Percentiles rank a stretch among this genome's conserved stretches.
Conservation (phyloP, 768 basidiomycete genomes). For the Hygrocybe punicea region DNA sequence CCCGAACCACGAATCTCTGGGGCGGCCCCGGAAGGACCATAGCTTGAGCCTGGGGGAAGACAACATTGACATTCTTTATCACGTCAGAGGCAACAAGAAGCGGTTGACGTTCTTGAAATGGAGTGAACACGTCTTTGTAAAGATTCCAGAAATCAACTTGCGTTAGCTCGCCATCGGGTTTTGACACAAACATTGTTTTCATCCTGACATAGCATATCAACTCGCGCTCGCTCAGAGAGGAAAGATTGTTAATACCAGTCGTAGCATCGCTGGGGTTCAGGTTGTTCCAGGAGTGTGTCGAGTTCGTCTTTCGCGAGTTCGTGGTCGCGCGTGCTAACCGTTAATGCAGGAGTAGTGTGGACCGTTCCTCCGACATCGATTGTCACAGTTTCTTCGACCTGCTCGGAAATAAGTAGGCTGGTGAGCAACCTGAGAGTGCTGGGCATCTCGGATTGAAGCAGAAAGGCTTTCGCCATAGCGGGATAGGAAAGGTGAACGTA, state of each 20-base stretch:
- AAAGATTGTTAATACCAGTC: conserved; percentile 57
- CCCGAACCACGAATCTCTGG: conserved; percentile 83
- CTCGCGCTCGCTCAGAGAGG: background rate
- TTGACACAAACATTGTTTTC: conserved; percentile 79
- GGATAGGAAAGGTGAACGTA: conserved; percentile 73
- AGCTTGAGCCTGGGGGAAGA: conserved; percentile 83
- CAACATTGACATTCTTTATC: conserved; percentile 85
- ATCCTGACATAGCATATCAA: conserved; percentile 56
- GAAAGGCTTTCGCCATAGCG: conserved; percentile 72
- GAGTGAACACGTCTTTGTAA: conserved; percentile 80
- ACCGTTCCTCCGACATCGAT: conserved; percentile 60
- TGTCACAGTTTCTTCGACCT: conserved; percentile 63
- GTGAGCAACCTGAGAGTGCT: conserved; percentile 66
- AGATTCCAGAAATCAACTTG: conserved; percentile 96
- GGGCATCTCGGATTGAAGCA: conserved; percentile 68
- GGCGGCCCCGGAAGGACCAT: conserved; percentile 75
- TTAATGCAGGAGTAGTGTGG: conserved; percentile 54
- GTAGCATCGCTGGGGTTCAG: conserved; percentile 77
- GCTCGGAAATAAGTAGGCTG: conserved; percentile 64
- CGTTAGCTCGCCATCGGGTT: conserved; percentile 75
- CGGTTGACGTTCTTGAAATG: conserved; percentile 52
- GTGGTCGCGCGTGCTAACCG: conserved; percentile 50
- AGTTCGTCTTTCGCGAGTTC: conserved; percentile 71
- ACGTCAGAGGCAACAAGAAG: conserved; percentile 86
- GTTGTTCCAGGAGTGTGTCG: conserved; percentile 50